These are phyloP conservation scores for Endotrypanum monterogeii DNA, from an alignment of 208 protist species.

Conservation along the genomic window DNA sequence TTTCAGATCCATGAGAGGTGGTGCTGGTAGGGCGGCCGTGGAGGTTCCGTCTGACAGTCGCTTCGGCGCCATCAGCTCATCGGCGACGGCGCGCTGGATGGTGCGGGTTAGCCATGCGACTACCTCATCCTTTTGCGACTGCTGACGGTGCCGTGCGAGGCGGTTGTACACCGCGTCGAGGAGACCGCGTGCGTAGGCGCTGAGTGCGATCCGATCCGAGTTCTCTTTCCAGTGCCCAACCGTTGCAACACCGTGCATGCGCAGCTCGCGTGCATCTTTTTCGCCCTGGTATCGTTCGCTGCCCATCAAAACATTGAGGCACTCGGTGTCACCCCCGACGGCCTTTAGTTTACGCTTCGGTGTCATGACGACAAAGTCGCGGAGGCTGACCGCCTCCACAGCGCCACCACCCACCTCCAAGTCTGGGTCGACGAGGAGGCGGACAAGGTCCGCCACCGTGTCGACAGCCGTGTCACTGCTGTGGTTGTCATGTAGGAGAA, in stretches of 20 bases:
- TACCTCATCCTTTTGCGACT: constrained; percentile 63
- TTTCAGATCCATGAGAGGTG: constrained; percentile 6
- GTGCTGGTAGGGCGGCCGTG: neutral
- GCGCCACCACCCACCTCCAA: constrained; percentile 20
- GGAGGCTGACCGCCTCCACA: constrained; percentile 69
- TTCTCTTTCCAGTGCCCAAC: constrained; percentile 77
- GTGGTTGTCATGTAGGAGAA: constrained; percentile 2
- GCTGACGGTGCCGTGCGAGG: constrained; percentile 23
- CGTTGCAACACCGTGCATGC: constrained; percentile 61
- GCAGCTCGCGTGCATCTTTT: constrained; percentile 68
- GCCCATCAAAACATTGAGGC: constrained; percentile 52
- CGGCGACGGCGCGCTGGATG: constrained; percentile 75
- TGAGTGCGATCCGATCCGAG: constrained; percentile 64
- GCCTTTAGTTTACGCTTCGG: constrained; percentile 61
- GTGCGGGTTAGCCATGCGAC: constrained; percentile 81
- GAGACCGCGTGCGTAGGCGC: constrained; percentile 63
- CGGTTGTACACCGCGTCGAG: constrained; percentile 57
- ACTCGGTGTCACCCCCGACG: constrained; percentile 48
- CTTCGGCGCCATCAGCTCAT: constrained; percentile 59
- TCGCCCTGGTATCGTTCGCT: constrained; percentile 69
- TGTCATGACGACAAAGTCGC: constrained; percentile 75
- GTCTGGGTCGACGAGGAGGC: constrained; percentile 63
- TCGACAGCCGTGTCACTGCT: constrained; percentile 8
- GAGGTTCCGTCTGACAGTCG: constrained; percentile 5
- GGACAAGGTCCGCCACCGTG: constrained; percentile 57